phyloP scores from a whole-genome alignment of 768 basidiomycete genomes.

The Lactarius psammicola region DNA sequence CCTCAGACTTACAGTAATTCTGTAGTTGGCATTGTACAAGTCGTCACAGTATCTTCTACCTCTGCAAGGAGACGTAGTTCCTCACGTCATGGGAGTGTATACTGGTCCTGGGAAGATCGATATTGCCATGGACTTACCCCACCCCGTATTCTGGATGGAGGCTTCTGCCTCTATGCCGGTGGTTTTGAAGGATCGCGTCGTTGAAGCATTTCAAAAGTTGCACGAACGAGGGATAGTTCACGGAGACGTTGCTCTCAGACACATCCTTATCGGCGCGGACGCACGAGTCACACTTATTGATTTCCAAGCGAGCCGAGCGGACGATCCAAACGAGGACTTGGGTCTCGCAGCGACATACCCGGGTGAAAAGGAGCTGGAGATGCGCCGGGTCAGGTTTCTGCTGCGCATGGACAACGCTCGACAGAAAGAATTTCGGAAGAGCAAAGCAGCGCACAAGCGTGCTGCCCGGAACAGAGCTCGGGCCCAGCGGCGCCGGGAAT shows the following conservation, averaged over 20 bases:
- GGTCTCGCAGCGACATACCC: slow-evolving; percentile 40
- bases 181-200: slow-evolving; percentile 50
- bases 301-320: slow-evolving; percentile 46
- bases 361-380: slow-evolving; percentile 48
- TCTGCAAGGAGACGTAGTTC: slow-evolving; percentile 54
- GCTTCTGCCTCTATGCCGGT: slow-evolving; percentile 57
- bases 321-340: slow-evolving; percentile 35
- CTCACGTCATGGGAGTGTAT: slow-evolving; percentile 52
- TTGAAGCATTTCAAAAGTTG: slow-evolving; percentile 49
- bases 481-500: slow-evolving; percentile 34
- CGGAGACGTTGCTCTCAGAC: slow-evolving; percentile 36
- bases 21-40: slow-evolving; percentile 53
- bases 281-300: slow-evolving; percentile 46
- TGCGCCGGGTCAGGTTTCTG: slow-evolving; percentile 55
- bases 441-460: slow-evolving; percentile 35
- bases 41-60: slow-evolving; percentile 44
- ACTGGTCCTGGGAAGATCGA: slow-evolving; percentile 40
- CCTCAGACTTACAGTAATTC: slow-evolving; percentile 11
- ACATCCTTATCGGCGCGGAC: slow-evolving; percentile 56
- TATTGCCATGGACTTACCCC: slow-evolving; percentile 54
- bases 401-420: slow-evolving; percentile 47
- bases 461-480: slow-evolving; percentile 34
- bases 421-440: slow-evolving; percentile 38
- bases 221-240: slow-evolving; percentile 38
- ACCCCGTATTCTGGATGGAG: slow-evolving; percentile 60